Conservation (phyloP, 257 asterid species). For the Primulina tabacum region DNA sequence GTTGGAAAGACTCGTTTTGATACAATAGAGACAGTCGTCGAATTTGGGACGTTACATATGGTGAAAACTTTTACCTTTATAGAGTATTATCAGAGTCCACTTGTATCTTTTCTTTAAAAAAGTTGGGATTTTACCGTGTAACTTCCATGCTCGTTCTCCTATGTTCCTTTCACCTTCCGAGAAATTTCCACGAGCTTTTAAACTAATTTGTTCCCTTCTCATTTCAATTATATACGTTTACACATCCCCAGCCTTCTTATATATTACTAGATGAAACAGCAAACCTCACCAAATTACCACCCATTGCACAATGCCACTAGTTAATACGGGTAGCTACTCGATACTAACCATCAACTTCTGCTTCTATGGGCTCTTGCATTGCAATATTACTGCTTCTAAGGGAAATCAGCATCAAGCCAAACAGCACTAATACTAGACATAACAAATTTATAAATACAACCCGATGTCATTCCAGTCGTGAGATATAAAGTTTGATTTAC, state of each 20-base stretch:
- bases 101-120: background rate
- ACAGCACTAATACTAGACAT: too few relatives aligned
- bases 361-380: background rate
- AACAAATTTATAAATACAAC: too few relatives aligned
- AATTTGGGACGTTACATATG: too few relatives aligned
- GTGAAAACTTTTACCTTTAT: background rate
- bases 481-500: too few relatives aligned
- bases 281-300: background rate
- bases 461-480: too few relatives aligned
- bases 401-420: too few relatives aligned
- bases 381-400: background rate
- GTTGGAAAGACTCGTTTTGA: too few relatives aligned
- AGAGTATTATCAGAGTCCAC: background rate
- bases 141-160: background rate
- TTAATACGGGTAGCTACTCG: background rate
- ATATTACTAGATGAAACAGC: background rate
- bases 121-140: background rate
- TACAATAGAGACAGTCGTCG: too few relatives aligned
- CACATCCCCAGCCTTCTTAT: background rate
- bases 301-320: background rate
- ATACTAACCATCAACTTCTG: background rate
- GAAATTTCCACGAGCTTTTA: too few relatives aligned
- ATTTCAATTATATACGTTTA: too few relatives aligned
- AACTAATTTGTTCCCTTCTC: too few relatives aligned
- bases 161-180: background rate